Conservation (phyloP, 305 asterid species). For the Fraxinus albicans region DNA sequence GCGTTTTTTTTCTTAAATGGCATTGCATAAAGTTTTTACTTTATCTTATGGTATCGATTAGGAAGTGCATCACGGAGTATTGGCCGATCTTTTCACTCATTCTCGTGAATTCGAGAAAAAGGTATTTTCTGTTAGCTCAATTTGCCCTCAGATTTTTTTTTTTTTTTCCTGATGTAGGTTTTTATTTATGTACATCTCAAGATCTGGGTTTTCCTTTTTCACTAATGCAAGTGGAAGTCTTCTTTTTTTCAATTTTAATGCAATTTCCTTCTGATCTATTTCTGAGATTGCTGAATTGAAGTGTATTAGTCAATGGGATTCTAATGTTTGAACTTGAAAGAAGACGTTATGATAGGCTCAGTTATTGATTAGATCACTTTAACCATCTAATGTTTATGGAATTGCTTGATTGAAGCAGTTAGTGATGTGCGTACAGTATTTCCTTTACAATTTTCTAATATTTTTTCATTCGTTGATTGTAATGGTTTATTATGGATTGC, state of each 20-base stretch:
- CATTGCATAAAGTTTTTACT: slow-evolving; percentile 33
- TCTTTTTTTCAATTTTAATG: neutral
- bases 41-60: slow-evolving; percentile 27
- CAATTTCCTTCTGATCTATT: slow-evolving; percentile 5
- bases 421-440: neutral
- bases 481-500: slow-evolving; percentile 9
- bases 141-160: slow-evolving; percentile 17
- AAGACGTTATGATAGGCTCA: slow-evolving; percentile 14
- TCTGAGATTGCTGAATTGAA: slow-evolving; percentile 8
- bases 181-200: slow-evolving; percentile 30
- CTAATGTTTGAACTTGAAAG: slow-evolving; percentile 5
- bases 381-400: neutral
- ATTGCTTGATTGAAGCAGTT: slow-evolving; percentile 1
- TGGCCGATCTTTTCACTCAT: slow-evolving; percentile 27
- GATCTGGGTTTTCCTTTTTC: slow-evolving; percentile 36
- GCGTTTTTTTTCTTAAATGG: slow-evolving; percentile 24
- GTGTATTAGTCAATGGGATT: slow-evolving; percentile 7
- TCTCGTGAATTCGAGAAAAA: slow-evolving; percentile 24
- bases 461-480: neutral
- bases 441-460: neutral
- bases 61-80: slow-evolving; percentile 35
- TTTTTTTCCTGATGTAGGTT: neutral
- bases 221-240: neutral
- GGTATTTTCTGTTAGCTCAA: slow-evolving; percentile 36
- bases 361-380: slow-evolving; percentile 1